These are phyloP conservation scores for Theileria orientalis DNA, from an alignment of 169 alveolate species.

Conservation along the genomic window DNA sequence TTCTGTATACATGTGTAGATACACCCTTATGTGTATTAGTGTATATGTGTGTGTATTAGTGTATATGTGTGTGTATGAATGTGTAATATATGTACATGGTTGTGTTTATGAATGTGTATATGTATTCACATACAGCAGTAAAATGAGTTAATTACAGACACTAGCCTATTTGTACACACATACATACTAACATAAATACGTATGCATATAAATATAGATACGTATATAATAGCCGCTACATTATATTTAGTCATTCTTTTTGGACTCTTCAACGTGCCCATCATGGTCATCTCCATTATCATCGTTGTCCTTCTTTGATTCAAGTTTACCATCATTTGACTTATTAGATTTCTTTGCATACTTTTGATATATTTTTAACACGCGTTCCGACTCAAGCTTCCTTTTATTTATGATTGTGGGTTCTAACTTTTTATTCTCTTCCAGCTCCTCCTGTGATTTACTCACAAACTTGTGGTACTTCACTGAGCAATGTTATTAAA, in stretches of 20 bases:
- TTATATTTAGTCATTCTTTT: no score
- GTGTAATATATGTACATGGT: no score
- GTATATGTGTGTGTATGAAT: not conserved
- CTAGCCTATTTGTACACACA: no score
- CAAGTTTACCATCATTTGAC: not conserved
- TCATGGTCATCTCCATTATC: no score
- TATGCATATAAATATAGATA: no score
- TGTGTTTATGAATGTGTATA: no score
- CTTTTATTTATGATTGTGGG: constrained; percentile 54
- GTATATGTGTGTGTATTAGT: not conserved
- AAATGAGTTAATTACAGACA: no score
- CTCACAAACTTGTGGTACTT: constrained; percentile 64
- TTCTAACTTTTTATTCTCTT: constrained; percentile 42
- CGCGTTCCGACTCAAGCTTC: constrained; percentile 28
- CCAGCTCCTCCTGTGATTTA: constrained; percentile 65
- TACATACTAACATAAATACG: no score
- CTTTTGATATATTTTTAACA: constrained; percentile 10
- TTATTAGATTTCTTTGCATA: constrained; percentile 4
- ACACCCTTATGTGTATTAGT: not conserved
- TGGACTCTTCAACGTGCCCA: no score
- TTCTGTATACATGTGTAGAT: not conserved
- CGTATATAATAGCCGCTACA: no score
- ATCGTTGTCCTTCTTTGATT: no score
- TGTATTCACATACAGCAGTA: no score
- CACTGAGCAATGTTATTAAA: constrained; percentile 25